Percentiles rank a stretch among this genome's conserved stretches.
These are phyloP conservation scores for Quercus glauca DNA, from an alignment of 306 rosid genomes.

Conservation along the genomic window DNA sequence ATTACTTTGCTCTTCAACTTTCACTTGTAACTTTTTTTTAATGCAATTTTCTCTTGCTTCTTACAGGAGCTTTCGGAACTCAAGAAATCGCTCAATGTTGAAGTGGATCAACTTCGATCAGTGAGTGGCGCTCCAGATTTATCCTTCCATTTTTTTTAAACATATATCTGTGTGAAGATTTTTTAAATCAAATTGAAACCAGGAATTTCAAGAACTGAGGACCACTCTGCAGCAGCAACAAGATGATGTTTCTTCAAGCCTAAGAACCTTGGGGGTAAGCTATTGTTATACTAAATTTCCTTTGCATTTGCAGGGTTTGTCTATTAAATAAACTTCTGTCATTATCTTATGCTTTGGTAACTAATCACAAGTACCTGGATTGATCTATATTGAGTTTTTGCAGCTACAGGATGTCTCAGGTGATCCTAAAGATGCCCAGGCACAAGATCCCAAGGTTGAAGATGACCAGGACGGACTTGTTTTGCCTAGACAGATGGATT, in stretches of 20 bases:
- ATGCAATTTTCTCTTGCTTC: constrained; percentile 9
- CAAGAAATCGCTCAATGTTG: constrained; percentile 87
- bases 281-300: constrained; percentile 7
- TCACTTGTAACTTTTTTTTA: neutral
- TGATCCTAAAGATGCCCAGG: constrained; percentile 34
- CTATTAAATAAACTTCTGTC: neutral
- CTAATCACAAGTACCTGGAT: neutral
- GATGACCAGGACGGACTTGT: constrained; percentile 5
- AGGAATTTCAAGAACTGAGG: constrained; percentile 95
- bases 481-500: neutral
- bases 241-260: constrained; percentile 87
- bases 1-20: neutral
- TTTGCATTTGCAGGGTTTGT: neutral
- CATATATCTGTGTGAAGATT: neutral
- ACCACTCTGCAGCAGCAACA: constrained; percentile 93
- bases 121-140: constrained; percentile 48
- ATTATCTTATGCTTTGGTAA: neutral
- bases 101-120: constrained; percentile 83
- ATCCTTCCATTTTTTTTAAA: neutral
- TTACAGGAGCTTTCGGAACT: constrained; percentile 86
- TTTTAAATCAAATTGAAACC: constrained; percentile 16
- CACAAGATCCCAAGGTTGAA: constrained; percentile 6
- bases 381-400: constrained; percentile 15
- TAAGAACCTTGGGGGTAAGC: constrained; percentile 74
- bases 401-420: constrained; percentile 70